Percentiles rank a stretch among this genome's conserved stretches.
Conservation (phyloP, 1,284 basidiomycete genomes). For the Amylostereum chailletii region DNA sequence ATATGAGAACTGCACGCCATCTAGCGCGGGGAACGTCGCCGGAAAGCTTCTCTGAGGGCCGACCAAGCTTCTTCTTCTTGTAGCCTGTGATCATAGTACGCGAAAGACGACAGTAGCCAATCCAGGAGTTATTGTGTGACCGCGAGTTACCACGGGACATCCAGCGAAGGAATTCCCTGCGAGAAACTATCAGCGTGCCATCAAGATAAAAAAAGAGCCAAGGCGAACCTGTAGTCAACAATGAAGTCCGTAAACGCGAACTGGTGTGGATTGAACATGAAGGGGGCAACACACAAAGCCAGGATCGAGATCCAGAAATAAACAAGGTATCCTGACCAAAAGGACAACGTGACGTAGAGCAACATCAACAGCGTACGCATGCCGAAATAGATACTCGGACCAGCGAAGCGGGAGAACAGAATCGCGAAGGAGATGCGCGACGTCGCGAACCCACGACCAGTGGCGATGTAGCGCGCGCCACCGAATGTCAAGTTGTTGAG, state of each 20-base stretch:
- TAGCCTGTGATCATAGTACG: slow-evolving; percentile 95
- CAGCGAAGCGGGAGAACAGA: slow-evolving; percentile 92
- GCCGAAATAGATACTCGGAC: slow-evolving; percentile 92
- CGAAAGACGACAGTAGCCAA: slow-evolving; percentile 91
- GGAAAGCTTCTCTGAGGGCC: slow-evolving; percentile 91
- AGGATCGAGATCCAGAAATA: slow-evolving; percentile 95
- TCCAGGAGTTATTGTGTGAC: slow-evolving; percentile 96
- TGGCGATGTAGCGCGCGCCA: slow-evolving; percentile 96
- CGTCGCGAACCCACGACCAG: slow-evolving; percentile 96
- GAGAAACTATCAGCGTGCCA: slow-evolving; percentile 10
- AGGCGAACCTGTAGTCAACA: slow-evolving; percentile 80
- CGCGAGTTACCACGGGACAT: slow-evolving; percentile 95
- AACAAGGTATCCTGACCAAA: slow-evolving; percentile 87
- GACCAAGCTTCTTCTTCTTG: slow-evolving; percentile 92
- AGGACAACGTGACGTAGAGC: slow-evolving; percentile 81
- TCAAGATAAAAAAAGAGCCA: not conserved
- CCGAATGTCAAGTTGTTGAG: slow-evolving; percentile 92
- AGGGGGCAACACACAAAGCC: slow-evolving; percentile 84
- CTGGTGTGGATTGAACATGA: slow-evolving; percentile 96
- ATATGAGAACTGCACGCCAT: slow-evolving; percentile 83
- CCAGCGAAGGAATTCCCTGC: slow-evolving; percentile 89
- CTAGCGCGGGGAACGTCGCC: slow-evolving; percentile 85
- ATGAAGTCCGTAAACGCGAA: slow-evolving; percentile 93
- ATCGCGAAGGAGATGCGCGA: slow-evolving; percentile 90
- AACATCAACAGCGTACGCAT: slow-evolving; percentile 86